These are phyloP conservation scores for Fusarium marasasianum DNA, from an alignment of 2,329 filamentous ascomycete genomes.

Conservation along the genomic window DNA sequence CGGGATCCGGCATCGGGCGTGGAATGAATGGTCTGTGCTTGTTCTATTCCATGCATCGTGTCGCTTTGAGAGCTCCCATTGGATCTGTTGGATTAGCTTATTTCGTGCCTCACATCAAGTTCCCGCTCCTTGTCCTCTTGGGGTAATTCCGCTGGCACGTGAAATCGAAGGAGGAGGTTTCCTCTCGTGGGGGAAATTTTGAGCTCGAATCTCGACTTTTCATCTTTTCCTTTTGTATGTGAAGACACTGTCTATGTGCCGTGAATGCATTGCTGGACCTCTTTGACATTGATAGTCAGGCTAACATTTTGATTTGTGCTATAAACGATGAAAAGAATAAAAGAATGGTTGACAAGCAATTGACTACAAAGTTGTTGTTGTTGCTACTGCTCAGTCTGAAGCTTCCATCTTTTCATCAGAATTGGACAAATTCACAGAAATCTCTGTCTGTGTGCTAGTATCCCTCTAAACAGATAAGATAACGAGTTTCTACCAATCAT, in stretches of 20 bases:
- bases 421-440: conserved; percentile 15
- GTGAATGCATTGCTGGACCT: neutral
- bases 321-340: neutral
- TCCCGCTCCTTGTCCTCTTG: conserved; percentile 5
- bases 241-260: neutral
- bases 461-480: conserved; percentile 23
- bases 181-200: neutral
- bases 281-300: neutral
- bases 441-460: conserved; percentile 13
- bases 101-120: conserved; percentile 17
- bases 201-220: conserved; percentile 29
- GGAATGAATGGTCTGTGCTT: conserved; percentile 1
- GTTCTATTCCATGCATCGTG: conserved; percentile 3
- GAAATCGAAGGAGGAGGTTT: conserved; percentile 26
- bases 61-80: conserved; percentile 8
- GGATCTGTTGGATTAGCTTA: conserved; percentile 25
- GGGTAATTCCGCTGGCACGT: conserved; percentile 22
- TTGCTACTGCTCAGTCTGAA: too few species aligned
- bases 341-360: neutral
- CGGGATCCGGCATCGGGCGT: conserved; percentile 36
- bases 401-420: neutral
- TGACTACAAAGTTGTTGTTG: neutral
- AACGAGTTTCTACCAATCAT: conserved; percentile 10
- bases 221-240: conserved; percentile 6
- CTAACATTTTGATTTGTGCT: neutral